Evolutionary conservation across 352 stramenopile genomes (phyloP).

Genomic region (Phytophthora pluvialis): DNA sequence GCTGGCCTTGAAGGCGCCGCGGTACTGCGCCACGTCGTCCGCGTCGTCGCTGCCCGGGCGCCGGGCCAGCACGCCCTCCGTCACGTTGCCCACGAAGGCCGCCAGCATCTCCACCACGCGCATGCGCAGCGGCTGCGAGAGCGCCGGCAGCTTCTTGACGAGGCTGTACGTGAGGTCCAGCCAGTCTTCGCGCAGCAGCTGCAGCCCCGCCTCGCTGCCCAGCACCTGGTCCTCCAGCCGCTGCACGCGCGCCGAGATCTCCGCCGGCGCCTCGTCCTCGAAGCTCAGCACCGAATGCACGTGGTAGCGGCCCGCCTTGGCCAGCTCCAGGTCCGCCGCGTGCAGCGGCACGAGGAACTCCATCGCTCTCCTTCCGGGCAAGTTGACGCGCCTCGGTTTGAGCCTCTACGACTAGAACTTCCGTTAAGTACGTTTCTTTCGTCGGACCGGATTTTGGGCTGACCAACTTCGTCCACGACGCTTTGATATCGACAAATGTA

Average conservation of each 20-base stretch:
- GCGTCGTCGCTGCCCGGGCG: constrained; percentile 45
- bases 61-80: constrained; percentile 51
- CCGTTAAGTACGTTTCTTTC: too few relatives aligned
- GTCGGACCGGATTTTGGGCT: too few relatives aligned
- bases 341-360: constrained; percentile 86
- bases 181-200: constrained; percentile 62
- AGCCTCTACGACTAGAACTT: too few relatives aligned
- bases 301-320: constrained; percentile 70
- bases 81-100: constrained; percentile 64
- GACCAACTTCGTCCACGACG: too few relatives aligned
- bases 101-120: constrained; percentile 71
- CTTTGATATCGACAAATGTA: too few relatives aligned
- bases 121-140: constrained; percentile 62
- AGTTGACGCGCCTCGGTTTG: too few relatives aligned
- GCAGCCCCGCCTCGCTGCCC: constrained; percentile 54
- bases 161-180: constrained; percentile 81
- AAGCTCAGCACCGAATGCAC: constrained; percentile 67
- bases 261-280: constrained; percentile 55
- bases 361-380: constrained; percentile 39
- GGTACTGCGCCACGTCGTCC: constrained; percentile 50
- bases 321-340: constrained; percentile 74
- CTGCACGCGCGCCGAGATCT: constrained; percentile 50
- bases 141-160: constrained; percentile 63
- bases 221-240: constrained; percentile 65
- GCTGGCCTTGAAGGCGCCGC: constrained; percentile 68